Conservation (phyloP, 805 yeast genomes). For the Wickerhamiella siamensis region DNA sequence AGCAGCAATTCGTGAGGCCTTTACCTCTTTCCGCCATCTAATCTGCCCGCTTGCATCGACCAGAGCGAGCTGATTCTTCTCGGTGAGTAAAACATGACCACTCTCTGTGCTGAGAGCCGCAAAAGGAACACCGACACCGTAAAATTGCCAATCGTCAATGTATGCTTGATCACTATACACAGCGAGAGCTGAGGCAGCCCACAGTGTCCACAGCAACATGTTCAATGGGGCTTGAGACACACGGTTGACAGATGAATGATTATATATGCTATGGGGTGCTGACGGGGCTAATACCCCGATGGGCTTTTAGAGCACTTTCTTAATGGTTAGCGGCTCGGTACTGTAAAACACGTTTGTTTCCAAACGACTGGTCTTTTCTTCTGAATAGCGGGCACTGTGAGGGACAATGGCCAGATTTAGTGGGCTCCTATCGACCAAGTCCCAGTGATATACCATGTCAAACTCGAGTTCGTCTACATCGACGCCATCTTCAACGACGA, state of each 20-base stretch:
- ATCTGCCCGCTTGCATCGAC: slow-evolving; percentile 18
- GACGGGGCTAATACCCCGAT: neutral
- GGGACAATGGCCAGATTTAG: slow-evolving; percentile 3
- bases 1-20: slow-evolving; percentile 5
- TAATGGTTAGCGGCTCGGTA: slow-evolving; percentile 10
- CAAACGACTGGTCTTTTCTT: neutral
- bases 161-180: slow-evolving; percentile 25
- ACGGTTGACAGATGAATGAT: too few relatives aligned
- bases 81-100: slow-evolving; percentile 15
- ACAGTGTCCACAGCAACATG: neutral
- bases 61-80: slow-evolving; percentile 16
- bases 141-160: slow-evolving; percentile 22
- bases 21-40: slow-evolving; percentile 19
- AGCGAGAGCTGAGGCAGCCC: slow-evolving; percentile 14
- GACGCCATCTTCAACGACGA: slow-evolving; percentile 3
- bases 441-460: slow-evolving; percentile 5
- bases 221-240: too few relatives aligned
- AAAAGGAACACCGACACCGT: slow-evolving; percentile 18
- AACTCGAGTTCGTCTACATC: slow-evolving; percentile 4
- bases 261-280: neutral
- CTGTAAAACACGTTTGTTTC: neutral
- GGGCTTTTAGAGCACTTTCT: slow-evolving; percentile 4
- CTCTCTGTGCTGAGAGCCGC: slow-evolving; percentile 7
- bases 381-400: neutral
- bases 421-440: neutral